Percentiles rank a stretch among this genome's conserved stretches.
phyloP scores from a whole-genome alignment of 2,329 filamentous ascomycete genomes.

The Hypoxylon sp. region DNA sequence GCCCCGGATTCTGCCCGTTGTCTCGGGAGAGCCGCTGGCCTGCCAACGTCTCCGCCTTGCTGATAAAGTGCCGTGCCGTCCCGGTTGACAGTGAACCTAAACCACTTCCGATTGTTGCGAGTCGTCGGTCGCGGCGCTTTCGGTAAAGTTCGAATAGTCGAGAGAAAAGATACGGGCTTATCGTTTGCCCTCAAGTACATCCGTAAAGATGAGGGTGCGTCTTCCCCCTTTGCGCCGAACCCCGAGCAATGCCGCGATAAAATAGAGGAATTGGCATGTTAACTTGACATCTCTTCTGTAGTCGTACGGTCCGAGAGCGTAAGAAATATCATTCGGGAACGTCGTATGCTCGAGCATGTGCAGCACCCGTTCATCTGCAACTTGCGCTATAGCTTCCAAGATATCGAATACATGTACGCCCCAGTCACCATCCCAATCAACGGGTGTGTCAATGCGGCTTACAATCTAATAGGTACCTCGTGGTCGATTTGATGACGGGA shows the following conservation, averaged over 20 bases:
- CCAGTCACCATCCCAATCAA: constrained; percentile 1
- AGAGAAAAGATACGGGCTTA: constrained; percentile 92
- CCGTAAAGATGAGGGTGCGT: constrained; percentile 93
- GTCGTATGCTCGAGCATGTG: constrained; percentile 96
- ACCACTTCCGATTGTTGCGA: constrained; percentile 93
- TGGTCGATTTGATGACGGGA: constrained; percentile 97
- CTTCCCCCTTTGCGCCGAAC: constrained; percentile 1
- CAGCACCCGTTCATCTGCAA: constrained; percentile 99
- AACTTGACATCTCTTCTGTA: constrained; percentile 50
- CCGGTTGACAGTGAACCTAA: constrained; percentile 78
- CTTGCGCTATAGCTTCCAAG: constrained; percentile 97
- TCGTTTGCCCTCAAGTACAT: constrained; percentile 99
- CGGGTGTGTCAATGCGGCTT: constrained; percentile 32
- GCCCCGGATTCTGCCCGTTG: constrained; percentile 8
- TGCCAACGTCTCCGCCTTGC: constrained; percentile 7
- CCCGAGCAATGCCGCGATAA: not conserved
- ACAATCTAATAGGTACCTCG: constrained; percentile 86
- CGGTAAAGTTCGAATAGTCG: constrained; percentile 97
- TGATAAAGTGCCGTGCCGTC: constrained; percentile 37
- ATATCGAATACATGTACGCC: constrained; percentile 95
- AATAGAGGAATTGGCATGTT: constrained; percentile 30
- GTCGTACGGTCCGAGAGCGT: constrained; percentile 98
- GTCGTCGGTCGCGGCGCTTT: constrained; percentile 98
- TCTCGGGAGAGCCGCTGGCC: constrained; percentile 32
- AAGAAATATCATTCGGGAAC: constrained; percentile 95